Percentiles rank a stretch among this genome's conserved stretches.
phyloP scores from a whole-genome alignment of 306 rosid species.

The Fagus sylvatica region DNA sequence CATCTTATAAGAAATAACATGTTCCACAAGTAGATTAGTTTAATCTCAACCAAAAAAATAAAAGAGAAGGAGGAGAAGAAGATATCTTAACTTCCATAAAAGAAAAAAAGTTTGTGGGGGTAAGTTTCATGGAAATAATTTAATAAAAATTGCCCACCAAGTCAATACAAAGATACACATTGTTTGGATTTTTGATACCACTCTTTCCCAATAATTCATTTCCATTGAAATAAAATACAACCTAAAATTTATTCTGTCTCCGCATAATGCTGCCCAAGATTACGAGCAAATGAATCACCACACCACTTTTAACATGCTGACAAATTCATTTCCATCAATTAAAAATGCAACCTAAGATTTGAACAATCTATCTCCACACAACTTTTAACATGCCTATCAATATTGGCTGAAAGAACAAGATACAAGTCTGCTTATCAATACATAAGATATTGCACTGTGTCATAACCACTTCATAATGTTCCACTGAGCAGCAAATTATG shows the following conservation, averaged over 20 bases:
- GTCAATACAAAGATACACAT: no score
- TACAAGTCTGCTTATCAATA: constrained; percentile 2
- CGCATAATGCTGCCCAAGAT: background rate
- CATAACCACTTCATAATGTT: constrained; percentile 7
- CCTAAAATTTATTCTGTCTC: background rate
- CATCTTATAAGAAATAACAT: no score
- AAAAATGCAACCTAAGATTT: background rate
- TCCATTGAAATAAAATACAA: no score
- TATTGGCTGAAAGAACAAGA: constrained; percentile 20
- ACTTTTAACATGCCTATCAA: constrained; percentile 37
- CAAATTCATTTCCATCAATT: background rate
- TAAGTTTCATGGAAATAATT: no score
- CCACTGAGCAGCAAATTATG: constrained; percentile 21
- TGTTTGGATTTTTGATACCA: no score
- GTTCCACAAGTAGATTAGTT: no score
- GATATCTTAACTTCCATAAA: no score
- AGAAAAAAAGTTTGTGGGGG: no score
- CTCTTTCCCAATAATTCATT: no score
- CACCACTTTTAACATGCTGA: background rate
- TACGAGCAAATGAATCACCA: background rate
- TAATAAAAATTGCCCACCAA: no score
- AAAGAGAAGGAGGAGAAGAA: no score
- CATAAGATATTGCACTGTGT: constrained; percentile 16
- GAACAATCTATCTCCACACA: background rate
- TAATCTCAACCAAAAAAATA: no score